Percentiles rank a stretch among this genome's conserved stretches.
These are phyloP conservation scores for Trifolium pratense DNA, from an alignment of 306 rosid species.

Conservation along the genomic window DNA sequence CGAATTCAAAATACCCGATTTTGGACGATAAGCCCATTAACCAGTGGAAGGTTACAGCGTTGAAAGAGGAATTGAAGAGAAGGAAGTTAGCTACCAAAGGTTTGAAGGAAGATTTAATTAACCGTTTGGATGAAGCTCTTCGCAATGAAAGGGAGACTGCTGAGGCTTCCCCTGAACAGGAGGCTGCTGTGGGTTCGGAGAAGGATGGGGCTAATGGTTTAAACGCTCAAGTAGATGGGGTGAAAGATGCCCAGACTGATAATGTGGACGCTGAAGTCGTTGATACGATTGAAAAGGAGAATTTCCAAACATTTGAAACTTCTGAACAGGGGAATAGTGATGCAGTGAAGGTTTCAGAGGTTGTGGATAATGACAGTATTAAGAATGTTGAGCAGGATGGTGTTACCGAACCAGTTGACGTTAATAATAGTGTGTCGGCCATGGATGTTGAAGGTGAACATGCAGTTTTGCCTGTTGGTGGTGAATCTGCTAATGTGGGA, in stretches of 20 bases:
- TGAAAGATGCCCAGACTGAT: conserved; percentile 30
- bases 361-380: conserved; percentile 38
- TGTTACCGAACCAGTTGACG: conserved; percentile 43
- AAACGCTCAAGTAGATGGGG: conserved; percentile 39
- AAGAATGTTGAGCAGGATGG: conserved; percentile 43
- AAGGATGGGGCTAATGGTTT: conserved; percentile 50
- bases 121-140: conserved; percentile 79
- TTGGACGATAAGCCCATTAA: conserved; percentile 79
- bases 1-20: conserved; percentile 64
- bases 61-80: conserved; percentile 90
- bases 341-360: conserved; percentile 37
- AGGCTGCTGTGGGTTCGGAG: conserved; percentile 32
- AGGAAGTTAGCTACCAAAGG: conserved; percentile 75
- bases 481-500: conserved; percentile 45
- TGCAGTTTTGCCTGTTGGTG: conserved; percentile 44
- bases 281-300: conserved; percentile 14
- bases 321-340: conserved; percentile 36
- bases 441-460: conserved; percentile 50
- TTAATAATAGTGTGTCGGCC: conserved; percentile 40
- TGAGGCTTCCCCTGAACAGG: conserved; percentile 42
- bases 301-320: conserved; percentile 14
- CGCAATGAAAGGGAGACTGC: conserved; percentile 56
- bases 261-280: conserved; percentile 36
- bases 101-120: conserved; percentile 87
- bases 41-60: conserved; percentile 91